Conservation (phyloP, 768 basidiomycete species). For the Stropharia rugosoannulata region DNA sequence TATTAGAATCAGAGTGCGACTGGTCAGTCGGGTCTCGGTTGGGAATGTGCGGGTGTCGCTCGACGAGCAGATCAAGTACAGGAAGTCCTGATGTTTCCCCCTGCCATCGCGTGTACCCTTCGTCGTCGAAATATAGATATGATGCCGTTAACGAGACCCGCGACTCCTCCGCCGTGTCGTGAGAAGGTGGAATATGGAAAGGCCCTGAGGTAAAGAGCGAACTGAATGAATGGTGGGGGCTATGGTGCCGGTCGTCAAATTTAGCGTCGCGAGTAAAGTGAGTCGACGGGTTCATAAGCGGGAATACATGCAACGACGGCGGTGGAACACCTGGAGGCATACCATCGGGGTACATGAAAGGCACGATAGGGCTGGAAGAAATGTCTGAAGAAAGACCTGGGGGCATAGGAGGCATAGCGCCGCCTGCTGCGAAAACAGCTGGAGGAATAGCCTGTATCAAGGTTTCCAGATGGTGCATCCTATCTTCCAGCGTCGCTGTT, state of each 20-base stretch:
- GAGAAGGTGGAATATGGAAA: slow-evolving; percentile 21
- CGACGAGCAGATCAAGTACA: slow-evolving; percentile 79
- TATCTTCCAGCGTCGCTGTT: slow-evolving; percentile 80
- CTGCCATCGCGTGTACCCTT: slow-evolving; percentile 87
- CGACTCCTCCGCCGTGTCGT: slow-evolving; percentile 52
- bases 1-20: slow-evolving; percentile 22
- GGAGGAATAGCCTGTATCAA: slow-evolving; percentile 84
- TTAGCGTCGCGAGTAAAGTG: slow-evolving; percentile 60
- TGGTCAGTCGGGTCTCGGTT: slow-evolving; percentile 24
- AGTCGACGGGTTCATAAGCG: slow-evolving; percentile 78
- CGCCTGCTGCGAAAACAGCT: slow-evolving; percentile 70
- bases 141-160: slow-evolving; percentile 71
- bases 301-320: slow-evolving; percentile 73
- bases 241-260: slow-evolving; percentile 43
- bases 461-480: slow-evolving; percentile 86
- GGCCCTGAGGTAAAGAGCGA: slow-evolving; percentile 35
- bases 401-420: slow-evolving; percentile 32
- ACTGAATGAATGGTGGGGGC: slow-evolving; percentile 39
- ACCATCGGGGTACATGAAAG: slow-evolving; percentile 41
- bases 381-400: slow-evolving; percentile 25
- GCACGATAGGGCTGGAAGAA: slow-evolving; percentile 32
- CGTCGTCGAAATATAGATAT: slow-evolving; percentile 85
- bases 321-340: slow-evolving; percentile 67
- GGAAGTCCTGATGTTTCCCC: slow-evolving; percentile 93
- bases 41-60: slow-evolving; percentile 51